Percentiles rank a stretch among this genome's conserved stretches.
These are phyloP conservation scores for Oxyria digyna DNA, from an alignment of 148 eudicot species.

Conservation along the genomic window DNA sequence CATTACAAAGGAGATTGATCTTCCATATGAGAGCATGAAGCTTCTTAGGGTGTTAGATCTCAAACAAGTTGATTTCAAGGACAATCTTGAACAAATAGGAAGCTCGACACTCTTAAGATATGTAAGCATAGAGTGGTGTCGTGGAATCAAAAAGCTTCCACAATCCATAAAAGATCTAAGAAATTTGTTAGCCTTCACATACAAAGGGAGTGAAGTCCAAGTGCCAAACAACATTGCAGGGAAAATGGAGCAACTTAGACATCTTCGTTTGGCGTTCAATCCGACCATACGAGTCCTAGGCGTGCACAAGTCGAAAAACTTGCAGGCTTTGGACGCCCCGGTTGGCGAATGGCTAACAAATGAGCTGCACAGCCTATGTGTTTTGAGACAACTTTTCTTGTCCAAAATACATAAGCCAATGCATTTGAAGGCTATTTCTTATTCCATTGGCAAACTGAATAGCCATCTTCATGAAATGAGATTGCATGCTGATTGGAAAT, in stretches of 20 bases:
- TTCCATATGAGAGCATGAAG: background rate
- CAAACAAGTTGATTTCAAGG: slow-evolving; percentile 1
- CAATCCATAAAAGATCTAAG: background rate
- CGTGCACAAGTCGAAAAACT: background rate
- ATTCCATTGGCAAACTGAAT: background rate
- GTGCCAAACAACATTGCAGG: background rate
- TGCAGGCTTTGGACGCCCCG: background rate
- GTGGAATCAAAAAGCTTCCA: background rate
- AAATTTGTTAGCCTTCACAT: background rate
- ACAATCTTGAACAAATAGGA: background rate
- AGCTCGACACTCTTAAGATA: background rate
- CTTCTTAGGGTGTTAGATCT: background rate
- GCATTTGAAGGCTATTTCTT: background rate
- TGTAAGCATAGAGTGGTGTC: background rate
- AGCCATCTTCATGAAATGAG: background rate
- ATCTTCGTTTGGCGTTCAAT: background rate
- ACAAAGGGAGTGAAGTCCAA: background rate
- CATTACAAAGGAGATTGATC: background rate
- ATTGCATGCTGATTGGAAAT: background rate
- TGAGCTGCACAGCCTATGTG: background rate
- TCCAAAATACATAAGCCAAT: background rate
- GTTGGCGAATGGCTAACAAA: background rate
- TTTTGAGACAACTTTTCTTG: background rate
- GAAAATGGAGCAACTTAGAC: background rate
- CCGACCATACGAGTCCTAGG: background rate